Evolutionary conservation across 345 rosid species (phyloP), one percentile per base, ranked within the genome.

Genomic region (Euphorbia pulcherrima): DNA sequence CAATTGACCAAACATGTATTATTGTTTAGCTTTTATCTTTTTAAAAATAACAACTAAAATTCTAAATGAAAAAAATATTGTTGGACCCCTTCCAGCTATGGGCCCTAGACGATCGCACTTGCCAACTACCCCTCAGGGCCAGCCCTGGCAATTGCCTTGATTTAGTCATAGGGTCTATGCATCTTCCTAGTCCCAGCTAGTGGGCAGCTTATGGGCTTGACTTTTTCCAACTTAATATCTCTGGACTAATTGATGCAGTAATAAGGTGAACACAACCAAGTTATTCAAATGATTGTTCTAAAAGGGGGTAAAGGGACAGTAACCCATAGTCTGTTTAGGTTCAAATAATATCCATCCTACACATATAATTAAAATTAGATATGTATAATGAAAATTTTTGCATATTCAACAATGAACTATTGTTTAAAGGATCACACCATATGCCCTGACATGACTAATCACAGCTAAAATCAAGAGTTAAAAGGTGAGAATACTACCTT

Each of bases 401-500:
- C n/a, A 47, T 14, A 1, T 47, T 13, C 20, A 47, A 47, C 52
- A 47, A 47, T 18, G 18, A 47, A 47, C 17, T 2, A 47, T 39
- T 12, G 1, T 9, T 18, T 9, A 50, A 50, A 50, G 54, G 20
- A 2, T 6, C 24, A 2, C 16, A 17, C n/a, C 0, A 48, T 5
- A 48, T 48, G 18, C 17, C 20, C 52, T 48, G 18, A n/a, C 20
- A 48, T 16, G 3, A 48, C 17, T n/a, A 48, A 12, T 16, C 18
- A 2, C 7, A 33, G 37, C 37, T 33, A 20, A 52, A 1, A 5
- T 11, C 26, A 52, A n/a, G 26, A 10, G 14, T 11, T 21, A 53
- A 10, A 16, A 44, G 13, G 13, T 11, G 50, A 44, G 50, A 44
- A 44, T 12, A 2, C 56, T 72, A 87, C 96, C 96, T 85, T 82